Base-by-base conservation (phyloP, 345 rosid species). In the Syzygium aromaticum region DNA sequence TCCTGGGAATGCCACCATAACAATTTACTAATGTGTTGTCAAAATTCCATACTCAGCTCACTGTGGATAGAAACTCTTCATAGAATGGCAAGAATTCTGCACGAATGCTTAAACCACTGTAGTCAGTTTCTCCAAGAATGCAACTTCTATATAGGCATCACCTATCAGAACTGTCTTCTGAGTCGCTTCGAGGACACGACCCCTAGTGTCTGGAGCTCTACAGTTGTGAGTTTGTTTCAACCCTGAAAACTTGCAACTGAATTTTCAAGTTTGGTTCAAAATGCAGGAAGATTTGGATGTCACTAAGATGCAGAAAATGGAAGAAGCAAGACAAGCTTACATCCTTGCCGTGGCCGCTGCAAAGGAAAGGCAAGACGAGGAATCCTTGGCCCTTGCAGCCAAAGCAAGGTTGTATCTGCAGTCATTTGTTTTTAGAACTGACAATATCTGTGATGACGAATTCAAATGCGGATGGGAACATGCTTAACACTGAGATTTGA, bases 291-390 rank as follows among this genome's bases (percentile, higher is more conserved):
- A 92, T 88, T 80, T 90, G n/a, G 93, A 92, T 86, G 93, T 89
- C 33, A 59, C 59, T n/a, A 95, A 92, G 61, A 89, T 90, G 89
- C 91, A 89, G 87, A 89, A 93, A 89, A 92, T 96, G 95, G 98
- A 98, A 93, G 96, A 95, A 90, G 99, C 98, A 56, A 93, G 95
- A 88, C 82, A 90, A 90, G 95, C 96, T 19, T 98, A 96, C 86
- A 63, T 92, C 86, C 91, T 92, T 85, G 98, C 99, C 28, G 91
- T 95, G 91, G 94, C 91, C 27, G 87, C 89, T 5, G 96, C 95
- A 67, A 95, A 94, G 90, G 95, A 96, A 89, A 92, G 88, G 88
- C 95, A 92, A 92, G 98, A 96, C 86, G 99, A 95, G 90, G 97
- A 92, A 90, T 96, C 99, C 54, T 80, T 95, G 54, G 95, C 92